Conservation (phyloP, 768 basidiomycete species). For the Dictyophora rubrovolvata region DNA sequence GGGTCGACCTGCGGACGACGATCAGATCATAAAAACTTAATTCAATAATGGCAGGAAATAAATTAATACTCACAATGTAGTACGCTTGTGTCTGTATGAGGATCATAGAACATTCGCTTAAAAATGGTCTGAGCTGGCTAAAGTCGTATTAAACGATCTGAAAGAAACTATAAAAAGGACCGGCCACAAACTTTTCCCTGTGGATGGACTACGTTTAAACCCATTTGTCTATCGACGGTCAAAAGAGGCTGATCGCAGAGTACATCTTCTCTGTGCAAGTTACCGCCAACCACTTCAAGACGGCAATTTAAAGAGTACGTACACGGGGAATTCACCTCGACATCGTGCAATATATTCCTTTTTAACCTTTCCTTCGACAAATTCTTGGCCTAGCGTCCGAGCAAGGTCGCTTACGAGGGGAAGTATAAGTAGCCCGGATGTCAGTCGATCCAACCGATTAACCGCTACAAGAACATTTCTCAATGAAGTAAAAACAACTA, state of each 20-base stretch:
- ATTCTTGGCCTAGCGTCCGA: slow-evolving; percentile 65
- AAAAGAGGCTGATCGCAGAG: slow-evolving; percentile 77
- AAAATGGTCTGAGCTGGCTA: slow-evolving; percentile 88
- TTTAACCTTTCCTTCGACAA: slow-evolving; percentile 66
- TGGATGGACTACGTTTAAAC: slow-evolving; percentile 90
- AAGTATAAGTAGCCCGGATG: slow-evolving; percentile 91
- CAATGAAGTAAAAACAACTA: not conserved
- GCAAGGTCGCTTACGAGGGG: slow-evolving; percentile 66
- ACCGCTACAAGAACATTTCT: slow-evolving; percentile 48
- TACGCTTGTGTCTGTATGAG: slow-evolving; percentile 71
- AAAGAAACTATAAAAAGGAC: not conserved
- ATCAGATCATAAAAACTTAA: slow-evolving; percentile 2
- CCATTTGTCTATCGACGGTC: slow-evolving; percentile 94
- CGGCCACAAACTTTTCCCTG: slow-evolving; percentile 67
- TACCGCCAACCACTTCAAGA: not conserved
- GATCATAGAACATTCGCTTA: slow-evolving; percentile 71
- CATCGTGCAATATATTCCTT: slow-evolving; percentile 93
- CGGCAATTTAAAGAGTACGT: slow-evolving; percentile 22
- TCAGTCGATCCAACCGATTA: slow-evolving; percentile 88
- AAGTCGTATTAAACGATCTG: not conserved
- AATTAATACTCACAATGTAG: slow-evolving; percentile 55
- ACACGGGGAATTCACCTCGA: slow-evolving; percentile 79
- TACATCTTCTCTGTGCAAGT: slow-evolving; percentile 53
- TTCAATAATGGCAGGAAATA: not conserved
- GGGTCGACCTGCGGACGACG: slow-evolving; percentile 52